Conservation (phyloP, 176 grass and related monocot genomes). For the Musa troglodytarum region DNA sequence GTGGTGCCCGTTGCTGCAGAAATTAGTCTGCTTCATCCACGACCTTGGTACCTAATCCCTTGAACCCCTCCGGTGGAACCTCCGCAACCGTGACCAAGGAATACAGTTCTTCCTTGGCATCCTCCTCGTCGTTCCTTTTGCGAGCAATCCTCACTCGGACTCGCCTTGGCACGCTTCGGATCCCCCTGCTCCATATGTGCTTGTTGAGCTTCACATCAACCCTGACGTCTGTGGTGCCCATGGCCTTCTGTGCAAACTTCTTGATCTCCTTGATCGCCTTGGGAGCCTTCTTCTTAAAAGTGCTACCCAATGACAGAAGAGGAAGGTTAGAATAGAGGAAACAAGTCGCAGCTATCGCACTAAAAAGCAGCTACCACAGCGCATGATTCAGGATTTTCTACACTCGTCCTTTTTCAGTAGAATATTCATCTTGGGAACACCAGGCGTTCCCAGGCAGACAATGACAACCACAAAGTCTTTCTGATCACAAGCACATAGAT, state of each 20-base stretch:
- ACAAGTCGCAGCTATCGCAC: too few species aligned
- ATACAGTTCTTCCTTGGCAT: slow-evolving; percentile 4
- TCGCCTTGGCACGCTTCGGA: slow-evolving; percentile 2
- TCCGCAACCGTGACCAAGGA: slow-evolving; percentile 5
- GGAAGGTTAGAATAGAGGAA: not conserved
- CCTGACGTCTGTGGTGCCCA: slow-evolving; percentile 6
- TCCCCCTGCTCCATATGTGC: slow-evolving; percentile 6
- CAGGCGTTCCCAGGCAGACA: too few species aligned
- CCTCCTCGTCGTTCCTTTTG: slow-evolving; percentile 5
- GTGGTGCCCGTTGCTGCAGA: not conserved
- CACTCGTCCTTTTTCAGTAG: too few species aligned
- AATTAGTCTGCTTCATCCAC: not conserved
- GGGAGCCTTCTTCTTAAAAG: not conserved
- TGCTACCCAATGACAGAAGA: not conserved
- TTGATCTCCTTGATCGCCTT: slow-evolving; percentile 2
- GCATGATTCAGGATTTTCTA: too few species aligned
- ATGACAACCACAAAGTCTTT: too few species aligned
- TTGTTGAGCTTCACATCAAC: slow-evolving; percentile 13
- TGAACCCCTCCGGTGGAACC: not conserved
- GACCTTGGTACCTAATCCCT: not conserved
- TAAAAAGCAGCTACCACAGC: too few species aligned
- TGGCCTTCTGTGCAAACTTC: slow-evolving; percentile 5
- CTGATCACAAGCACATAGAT: too few species aligned
- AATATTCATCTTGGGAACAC: too few species aligned
- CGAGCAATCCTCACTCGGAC: not conserved